phyloP scores from a whole-genome alignment of 208 protist species.

The Leishmania tarentolae region DNA sequence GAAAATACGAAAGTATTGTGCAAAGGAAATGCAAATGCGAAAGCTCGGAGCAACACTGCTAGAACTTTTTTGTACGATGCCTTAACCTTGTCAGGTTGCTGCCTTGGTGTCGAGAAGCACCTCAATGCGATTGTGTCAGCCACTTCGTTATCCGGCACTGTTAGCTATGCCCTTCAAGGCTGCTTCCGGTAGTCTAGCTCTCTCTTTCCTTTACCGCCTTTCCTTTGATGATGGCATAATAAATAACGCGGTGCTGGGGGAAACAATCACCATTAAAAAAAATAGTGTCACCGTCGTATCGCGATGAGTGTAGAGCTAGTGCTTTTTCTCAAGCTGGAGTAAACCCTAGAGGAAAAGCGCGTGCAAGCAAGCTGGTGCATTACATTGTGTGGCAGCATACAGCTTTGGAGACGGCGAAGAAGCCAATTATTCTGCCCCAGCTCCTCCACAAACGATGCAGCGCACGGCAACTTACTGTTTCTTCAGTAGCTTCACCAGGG shows the following conservation, averaged over 20 bases:
- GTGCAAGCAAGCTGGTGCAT: neutral
- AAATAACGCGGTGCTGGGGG: neutral
- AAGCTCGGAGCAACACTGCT: neutral
- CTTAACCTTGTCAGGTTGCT: neutral
- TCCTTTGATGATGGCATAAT: neutral
- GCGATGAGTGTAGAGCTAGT: neutral
- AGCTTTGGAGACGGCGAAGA: neutral
- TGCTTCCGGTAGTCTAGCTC: neutral
- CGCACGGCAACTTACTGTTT: constrained; percentile 39
- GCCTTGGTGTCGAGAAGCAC: neutral
- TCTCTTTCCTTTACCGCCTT: constrained; percentile 1
- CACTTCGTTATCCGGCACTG: neutral
- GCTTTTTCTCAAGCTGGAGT: neutral
- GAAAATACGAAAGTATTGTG: neutral
- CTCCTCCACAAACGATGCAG: constrained; percentile 23
- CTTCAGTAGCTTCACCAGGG: constrained; percentile 41
- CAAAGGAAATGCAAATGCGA: neutral
- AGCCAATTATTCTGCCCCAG: neutral
- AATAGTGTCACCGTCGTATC: neutral
- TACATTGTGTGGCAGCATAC: constrained; percentile 1
- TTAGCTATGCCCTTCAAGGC: neutral
- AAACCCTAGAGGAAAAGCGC: neutral
- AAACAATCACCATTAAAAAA: neutral
- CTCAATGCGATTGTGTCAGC: neutral
- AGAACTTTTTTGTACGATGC: neutral